A percentile compares a stretch with the other conserved stretches of the same genome.
Conservation (phyloP, 2,329 filamentous ascomycete species). For the Teratosphaeria nubilosa region DNA sequence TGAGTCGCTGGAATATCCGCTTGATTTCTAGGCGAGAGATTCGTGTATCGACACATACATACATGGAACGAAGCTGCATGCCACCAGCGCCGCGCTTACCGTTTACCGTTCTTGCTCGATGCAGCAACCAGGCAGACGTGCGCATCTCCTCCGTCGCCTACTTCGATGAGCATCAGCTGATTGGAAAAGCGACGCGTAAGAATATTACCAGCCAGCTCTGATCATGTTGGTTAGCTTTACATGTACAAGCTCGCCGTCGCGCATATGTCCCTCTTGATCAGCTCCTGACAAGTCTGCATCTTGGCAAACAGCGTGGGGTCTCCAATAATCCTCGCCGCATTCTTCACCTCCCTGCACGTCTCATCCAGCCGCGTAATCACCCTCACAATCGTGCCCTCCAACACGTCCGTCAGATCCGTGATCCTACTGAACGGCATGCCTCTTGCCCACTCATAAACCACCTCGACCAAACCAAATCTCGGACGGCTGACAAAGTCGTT, state of each 20-base stretch:
- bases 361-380: constrained; percentile 92
- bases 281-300: constrained; percentile 94
- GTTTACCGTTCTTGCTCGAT: background rate
- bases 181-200: background rate
- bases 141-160: too few relatives aligned
- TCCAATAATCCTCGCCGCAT: constrained; percentile 87
- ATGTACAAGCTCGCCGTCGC: constrained; percentile 83
- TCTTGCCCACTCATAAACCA: constrained; percentile 96
- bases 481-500: constrained; percentile 85
- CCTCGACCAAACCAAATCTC: constrained; percentile 88
- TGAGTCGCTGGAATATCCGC: constrained; percentile 48
- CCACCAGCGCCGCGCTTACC: background rate
- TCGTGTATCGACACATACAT: background rate
- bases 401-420: constrained; percentile 86
- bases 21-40: constrained; percentile 23
- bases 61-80: too few relatives aligned
- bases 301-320: constrained; percentile 89
- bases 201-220: background rate
- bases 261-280: constrained; percentile 94
- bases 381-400: constrained; percentile 93
- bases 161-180: background rate
- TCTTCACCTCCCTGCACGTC: constrained; percentile 94
- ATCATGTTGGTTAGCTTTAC: constrained; percentile 34
- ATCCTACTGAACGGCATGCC: constrained; percentile 99
- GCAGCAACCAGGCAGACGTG: background rate